Percentiles rank a stretch among this genome's conserved stretches.
phyloP scores from a whole-genome alignment of 2,329 filamentous ascomycete species.

The Fusarium mexicanum region DNA sequence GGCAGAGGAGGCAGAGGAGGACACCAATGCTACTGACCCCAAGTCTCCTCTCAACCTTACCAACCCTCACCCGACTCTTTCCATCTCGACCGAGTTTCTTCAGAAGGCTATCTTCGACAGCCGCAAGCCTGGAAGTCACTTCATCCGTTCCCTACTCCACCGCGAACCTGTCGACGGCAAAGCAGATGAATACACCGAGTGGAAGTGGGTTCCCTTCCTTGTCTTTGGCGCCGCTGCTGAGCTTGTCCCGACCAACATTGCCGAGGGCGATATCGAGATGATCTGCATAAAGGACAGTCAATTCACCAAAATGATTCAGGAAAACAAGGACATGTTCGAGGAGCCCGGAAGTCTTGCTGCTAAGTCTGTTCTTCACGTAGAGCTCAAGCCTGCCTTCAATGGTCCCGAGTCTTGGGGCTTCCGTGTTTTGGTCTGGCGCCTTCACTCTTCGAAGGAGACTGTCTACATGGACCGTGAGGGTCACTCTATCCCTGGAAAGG shows the following conservation, averaged over 20 bases:
- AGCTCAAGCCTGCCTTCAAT: background rate
- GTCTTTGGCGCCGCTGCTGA: background rate
- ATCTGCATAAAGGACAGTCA: background rate
- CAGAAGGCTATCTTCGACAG: background rate
- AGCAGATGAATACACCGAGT: background rate
- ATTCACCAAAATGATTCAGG: background rate
- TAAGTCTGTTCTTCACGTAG: background rate
- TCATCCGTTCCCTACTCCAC: background rate
- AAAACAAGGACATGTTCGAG: background rate
- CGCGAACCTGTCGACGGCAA: background rate
- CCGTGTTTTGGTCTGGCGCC: background rate
- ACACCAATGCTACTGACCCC: background rate
- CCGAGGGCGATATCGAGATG: background rate
- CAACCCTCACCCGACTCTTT: slow-evolving; percentile 1
- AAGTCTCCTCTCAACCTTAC: background rate
- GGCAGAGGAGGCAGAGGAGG: background rate
- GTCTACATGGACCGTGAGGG: background rate
- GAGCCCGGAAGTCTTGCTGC: background rate
- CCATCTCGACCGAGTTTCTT: background rate
- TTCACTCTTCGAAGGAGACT: background rate
- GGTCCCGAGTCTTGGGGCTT: background rate
- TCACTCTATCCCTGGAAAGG: background rate
- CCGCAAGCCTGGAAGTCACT: background rate
- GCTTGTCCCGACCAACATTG: background rate
- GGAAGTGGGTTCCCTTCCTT: background rate